phyloP scores from a whole-genome alignment of 1,139 yeast genomes.

The Candida gigantensis region DNA sequence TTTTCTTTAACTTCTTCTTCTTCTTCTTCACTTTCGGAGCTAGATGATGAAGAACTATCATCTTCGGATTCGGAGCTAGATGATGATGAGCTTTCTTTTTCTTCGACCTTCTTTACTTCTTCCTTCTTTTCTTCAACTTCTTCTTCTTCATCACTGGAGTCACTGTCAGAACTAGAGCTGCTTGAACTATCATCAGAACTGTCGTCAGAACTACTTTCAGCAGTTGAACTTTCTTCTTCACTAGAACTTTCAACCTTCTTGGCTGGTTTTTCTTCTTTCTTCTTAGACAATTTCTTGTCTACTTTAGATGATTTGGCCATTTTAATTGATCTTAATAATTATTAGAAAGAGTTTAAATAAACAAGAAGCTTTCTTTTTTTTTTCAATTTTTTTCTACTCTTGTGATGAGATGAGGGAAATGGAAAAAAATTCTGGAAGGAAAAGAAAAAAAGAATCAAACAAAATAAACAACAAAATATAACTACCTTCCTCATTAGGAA shows the following conservation, averaged over 20 bases:
- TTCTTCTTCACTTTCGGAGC: slow-evolving; percentile 16
- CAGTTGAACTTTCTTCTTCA: slow-evolving; percentile 18
- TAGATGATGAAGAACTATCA: slow-evolving; percentile 24
- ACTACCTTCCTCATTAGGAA: background rate
- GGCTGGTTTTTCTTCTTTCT: slow-evolving; percentile 15
- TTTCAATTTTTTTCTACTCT: slow-evolving; percentile 5
- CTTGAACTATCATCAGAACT: slow-evolving; percentile 6
- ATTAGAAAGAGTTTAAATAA: background rate
- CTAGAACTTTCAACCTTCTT: slow-evolving; percentile 31
- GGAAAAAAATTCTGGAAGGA: slow-evolving; percentile 3
- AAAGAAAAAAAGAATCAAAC: background rate
- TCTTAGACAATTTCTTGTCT: slow-evolving; percentile 26
- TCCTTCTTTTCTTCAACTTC: slow-evolving; percentile 26
- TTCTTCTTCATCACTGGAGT: slow-evolving; percentile 19
- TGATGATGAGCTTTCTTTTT: too few species aligned
- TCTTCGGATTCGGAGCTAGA: too few species aligned
- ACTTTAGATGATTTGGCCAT: slow-evolving; percentile 37
- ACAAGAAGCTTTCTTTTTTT: slow-evolving; percentile 7
- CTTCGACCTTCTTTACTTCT: too few species aligned
- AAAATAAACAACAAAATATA: too few species aligned
- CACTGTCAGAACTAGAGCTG: too few species aligned
- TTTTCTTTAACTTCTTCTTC: slow-evolving; percentile 30
- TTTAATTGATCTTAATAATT: too few species aligned
- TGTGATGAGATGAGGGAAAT: slow-evolving; percentile 14
- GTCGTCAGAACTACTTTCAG: slow-evolving; percentile 10